Base-by-base conservation (phyloP, 495 filamentous ascomycete species). In the Penicillium malachiteum region DNA sequence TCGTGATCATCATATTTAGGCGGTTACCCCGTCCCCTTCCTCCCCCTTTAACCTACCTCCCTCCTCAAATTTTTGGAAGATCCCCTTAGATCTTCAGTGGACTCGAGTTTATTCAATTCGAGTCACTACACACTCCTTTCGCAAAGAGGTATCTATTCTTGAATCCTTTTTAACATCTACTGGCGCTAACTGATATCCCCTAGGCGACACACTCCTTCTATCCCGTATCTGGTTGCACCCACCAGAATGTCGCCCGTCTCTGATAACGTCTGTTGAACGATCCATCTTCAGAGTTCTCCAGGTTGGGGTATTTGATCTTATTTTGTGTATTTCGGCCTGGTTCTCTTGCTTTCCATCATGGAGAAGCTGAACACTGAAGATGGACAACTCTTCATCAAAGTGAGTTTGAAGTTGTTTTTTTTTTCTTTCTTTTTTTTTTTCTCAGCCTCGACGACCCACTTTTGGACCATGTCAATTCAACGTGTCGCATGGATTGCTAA, bases 321-420 rank as follows among this genome's bases (percentile, higher is more conserved):
- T 60, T 59, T 45, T 12, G 26, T 14, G 11, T 6, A 14, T 12
- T 11, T 37, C 16, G n/a, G 31, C 60, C 63, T 59, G 57, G 62
- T 26, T 13, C 32, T 62, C 58, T 55, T 59, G 54, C 48, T 63
- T 53, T 56, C 62, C 65, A 69, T 60, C 63, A 79, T 79, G 76
- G 76, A 79, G 73, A 79, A 79, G 66, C 70, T 78, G 49, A 73
- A 79, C 68, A 75, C 86, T 70, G 88, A 91, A 85, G 90, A 96
- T 84, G 91, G 91, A 76, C 86, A 90, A 80, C 78, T 87, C 71
- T 96, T 92, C 76, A 81, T 94, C 62, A 96, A 91, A 81, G 89
- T 91, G 78, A 44, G 77, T 55, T 32, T 26, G 21, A 4, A 26
- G 21, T 26, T 26, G 21, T 26, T 26, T 26, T 26, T 26, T 26